phyloP scores from a whole-genome alignment of 2,329 filamentous ascomycete genomes.

The Penicillium sp. region DNA sequence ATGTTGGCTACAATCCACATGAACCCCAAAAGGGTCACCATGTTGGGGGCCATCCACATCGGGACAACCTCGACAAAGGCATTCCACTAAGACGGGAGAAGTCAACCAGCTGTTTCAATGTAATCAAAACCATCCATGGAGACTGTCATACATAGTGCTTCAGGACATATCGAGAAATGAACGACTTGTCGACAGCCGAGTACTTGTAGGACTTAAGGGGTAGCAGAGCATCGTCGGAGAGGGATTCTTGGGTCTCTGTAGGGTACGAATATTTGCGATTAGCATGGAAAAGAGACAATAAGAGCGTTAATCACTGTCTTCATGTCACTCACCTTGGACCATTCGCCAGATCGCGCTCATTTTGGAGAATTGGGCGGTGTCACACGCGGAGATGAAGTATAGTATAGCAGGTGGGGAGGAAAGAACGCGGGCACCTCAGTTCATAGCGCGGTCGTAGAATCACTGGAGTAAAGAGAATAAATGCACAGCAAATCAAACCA shows the following conservation, averaged over 20 bases:
- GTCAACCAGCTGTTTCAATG: background rate
- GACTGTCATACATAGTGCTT: conserved; percentile 75
- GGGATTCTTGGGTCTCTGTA: conserved; percentile 49
- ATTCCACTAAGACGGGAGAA: conserved; percentile 70
- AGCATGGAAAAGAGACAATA: background rate
- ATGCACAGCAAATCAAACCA: conserved; percentile 7
- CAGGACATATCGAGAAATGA: conserved; percentile 87
- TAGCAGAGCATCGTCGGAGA: conserved; percentile 84
- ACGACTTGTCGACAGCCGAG: conserved; percentile 92
- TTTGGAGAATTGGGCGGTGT: conserved; percentile 15
- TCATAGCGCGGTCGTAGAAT: background rate
- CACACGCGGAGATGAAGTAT: conserved; percentile 15
- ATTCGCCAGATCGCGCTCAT: conserved; percentile 35
- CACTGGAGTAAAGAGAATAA: conserved; percentile 3
- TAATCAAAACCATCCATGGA: too few species aligned
- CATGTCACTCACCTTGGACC: conserved; percentile 34
- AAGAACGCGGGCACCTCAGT: conserved; percentile 8
- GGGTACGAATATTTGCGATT: background rate
- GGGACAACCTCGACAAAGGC: conserved; percentile 86
- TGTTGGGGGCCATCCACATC: conserved; percentile 95
- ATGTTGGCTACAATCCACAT: conserved; percentile 89
- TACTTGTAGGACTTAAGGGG: conserved; percentile 97
- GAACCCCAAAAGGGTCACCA: conserved; percentile 94
- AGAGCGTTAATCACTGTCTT: background rate
- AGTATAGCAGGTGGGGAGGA: background rate